Conservation (phyloP, 1,284 basidiomycete species). For the Ceratobasidium sp. region DNA sequence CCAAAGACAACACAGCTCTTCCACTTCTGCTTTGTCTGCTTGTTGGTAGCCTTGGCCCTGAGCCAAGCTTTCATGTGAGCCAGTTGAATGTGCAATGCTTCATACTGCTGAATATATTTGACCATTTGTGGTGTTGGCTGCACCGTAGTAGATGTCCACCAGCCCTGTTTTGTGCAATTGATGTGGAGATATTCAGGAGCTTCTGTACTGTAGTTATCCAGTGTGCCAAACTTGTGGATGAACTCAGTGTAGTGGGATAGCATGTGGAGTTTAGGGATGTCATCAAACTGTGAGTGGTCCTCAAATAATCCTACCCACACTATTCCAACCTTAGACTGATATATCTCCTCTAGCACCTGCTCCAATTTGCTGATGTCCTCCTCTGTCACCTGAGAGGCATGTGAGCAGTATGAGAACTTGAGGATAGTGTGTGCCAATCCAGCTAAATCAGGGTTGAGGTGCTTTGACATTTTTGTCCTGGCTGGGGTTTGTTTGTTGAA, state of each 20-base stretch:
- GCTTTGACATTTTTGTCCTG: neutral
- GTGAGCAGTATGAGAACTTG: slow-evolving; percentile 8
- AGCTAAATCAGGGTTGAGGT: slow-evolving; percentile 38
- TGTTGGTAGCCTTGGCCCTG: neutral
- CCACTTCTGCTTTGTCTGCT: neutral
- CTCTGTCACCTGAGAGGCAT: neutral
- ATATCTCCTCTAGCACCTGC: slow-evolving; percentile 45
- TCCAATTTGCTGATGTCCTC: slow-evolving; percentile 43
- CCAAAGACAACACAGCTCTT: neutral
- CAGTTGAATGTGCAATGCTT: neutral
- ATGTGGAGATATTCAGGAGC: slow-evolving; percentile 45
- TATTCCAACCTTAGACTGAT: slow-evolving; percentile 49
- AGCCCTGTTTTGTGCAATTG: slow-evolving; percentile 39
- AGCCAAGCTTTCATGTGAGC: neutral
- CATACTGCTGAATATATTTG: neutral
- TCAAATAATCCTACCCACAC: neutral
- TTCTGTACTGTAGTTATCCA: slow-evolving; percentile 46
- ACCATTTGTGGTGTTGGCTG: slow-evolving; percentile 39
- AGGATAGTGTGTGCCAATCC: neutral
- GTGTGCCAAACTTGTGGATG: slow-evolving; percentile 39
- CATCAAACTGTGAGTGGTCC: neutral
- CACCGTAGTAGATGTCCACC: slow-evolving; percentile 39
- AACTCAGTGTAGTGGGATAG: slow-evolving; percentile 37
- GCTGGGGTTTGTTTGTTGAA: too few species aligned
- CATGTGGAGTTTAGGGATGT: slow-evolving; percentile 40